Evolutionary conservation across 1,284 basidiomycete species (phyloP), one percentile per base, ranked within the genome.

Genomic region (Ganoderma boninense): DNA sequence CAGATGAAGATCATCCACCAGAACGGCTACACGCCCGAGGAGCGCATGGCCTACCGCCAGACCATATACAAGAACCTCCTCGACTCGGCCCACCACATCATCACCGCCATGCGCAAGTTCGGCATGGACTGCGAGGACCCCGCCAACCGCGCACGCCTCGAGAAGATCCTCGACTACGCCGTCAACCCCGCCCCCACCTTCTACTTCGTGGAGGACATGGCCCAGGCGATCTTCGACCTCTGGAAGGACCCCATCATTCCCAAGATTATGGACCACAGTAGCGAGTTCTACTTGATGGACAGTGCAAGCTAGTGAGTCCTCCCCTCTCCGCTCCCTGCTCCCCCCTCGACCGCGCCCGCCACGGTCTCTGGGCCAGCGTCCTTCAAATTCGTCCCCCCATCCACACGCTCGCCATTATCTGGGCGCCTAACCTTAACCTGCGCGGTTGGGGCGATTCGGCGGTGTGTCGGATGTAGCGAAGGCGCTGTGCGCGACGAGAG

Each of bases 1-100:
- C 97, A 99, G 83, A 99, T 99, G 97, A 98, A 98, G 87, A 98
- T 99, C 74, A 97, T 99, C 71, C 96, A 98, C 82, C 96, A 98
- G 82, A 93, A 95, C 76, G 97, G 97, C 10, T 99, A 97, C 83
- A 90, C 91, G 0, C 82, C 83, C 29, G 89, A 95, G 1, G 97
- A 99, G 81, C 88, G 97, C 52, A 84, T 93, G 71, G 86, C 90
- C 2, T 98, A 91, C 83, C 87, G 94, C 49, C 88, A 92, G 0
- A 92, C 93, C 23, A 92, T 99, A 62, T 95, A 97, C 87, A 82
- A 94, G 86, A 93, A 93, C 79, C 89, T 97, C 5, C 84, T 97
- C 74, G 96, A 97, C 79, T 96, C 93, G 2, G 96, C 96, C 0
- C 95, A 98, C 79, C 92, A 94, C 18, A 88, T 99, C 76, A 90